phyloP scores from a whole-genome alignment of 176 grass and related monocot species.

The Oryza glaberrima region DNA sequence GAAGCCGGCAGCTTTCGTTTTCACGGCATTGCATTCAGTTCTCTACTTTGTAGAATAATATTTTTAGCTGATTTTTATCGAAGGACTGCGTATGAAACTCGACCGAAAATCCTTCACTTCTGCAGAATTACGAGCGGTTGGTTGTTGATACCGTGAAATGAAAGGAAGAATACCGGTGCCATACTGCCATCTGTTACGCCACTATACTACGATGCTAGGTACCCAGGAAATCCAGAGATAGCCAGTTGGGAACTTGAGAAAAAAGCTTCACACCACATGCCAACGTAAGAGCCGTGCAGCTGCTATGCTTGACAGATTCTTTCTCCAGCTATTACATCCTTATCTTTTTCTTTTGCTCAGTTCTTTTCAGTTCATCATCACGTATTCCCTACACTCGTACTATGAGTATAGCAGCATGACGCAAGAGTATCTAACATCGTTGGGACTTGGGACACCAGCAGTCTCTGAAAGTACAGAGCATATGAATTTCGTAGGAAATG shows the following conservation, averaged over 20 bases:
- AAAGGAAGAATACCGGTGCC: background rate
- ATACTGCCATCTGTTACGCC: background rate
- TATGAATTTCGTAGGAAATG: background rate
- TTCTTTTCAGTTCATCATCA: constrained; percentile 34
- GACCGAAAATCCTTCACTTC: background rate
- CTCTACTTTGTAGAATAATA: too few species aligned
- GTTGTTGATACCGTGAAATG: background rate
- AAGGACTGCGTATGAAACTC: background rate
- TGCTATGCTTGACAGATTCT: constrained; percentile 11
- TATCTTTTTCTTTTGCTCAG: constrained; percentile 39
- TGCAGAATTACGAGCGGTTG: background rate
- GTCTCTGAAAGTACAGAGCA: background rate
- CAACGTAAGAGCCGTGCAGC: background rate
- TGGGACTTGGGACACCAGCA: background rate
- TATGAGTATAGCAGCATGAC: background rate
- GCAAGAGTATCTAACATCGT: background rate
- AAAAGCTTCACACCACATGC: constrained; percentile 22
- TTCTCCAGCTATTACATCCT: constrained; percentile 20
- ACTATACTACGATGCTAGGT: background rate
- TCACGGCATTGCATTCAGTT: too few species aligned
- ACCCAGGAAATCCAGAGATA: background rate
- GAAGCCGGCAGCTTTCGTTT: too few species aligned
- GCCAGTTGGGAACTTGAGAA: background rate
- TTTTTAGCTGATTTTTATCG: background rate
- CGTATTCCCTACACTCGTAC: constrained; percentile 12